A percentile compares a stretch with the other conserved stretches of the same genome.
These are phyloP conservation scores for Colletotrichum chlorophyti DNA, from an alignment of 2,329 filamentous ascomycete genomes.

Conservation along the genomic window DNA sequence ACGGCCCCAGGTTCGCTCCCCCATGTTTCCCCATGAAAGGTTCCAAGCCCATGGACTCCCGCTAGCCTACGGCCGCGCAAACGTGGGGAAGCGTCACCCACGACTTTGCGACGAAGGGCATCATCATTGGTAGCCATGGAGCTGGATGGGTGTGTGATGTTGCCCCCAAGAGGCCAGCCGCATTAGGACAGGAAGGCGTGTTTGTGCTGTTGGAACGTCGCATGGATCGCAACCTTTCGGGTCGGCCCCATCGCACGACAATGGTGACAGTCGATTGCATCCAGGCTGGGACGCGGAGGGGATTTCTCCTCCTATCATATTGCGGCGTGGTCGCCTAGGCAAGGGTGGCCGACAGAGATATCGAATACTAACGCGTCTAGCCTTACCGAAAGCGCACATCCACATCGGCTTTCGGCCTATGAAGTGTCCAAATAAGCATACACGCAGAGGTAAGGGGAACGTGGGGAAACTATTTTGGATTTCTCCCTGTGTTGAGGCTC, in stretches of 20 bases:
- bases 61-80: background rate
- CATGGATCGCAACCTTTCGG: background rate
- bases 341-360: too few species aligned
- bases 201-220: background rate
- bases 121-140: background rate
- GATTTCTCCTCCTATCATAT: background rate
- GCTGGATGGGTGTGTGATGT: background rate
- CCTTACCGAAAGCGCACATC: background rate
- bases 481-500: too few species aligned
- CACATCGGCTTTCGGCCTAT: background rate
- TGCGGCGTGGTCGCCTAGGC: background rate
- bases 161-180: background rate
- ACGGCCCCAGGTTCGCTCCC: background rate
- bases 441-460: background rate
- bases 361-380: background rate
- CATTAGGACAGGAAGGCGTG: background rate
- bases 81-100: background rate
- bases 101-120: background rate
- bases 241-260: background rate
- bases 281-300: background rate
- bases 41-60: too few species aligned
- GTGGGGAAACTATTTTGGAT: too few species aligned
- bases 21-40: background rate
- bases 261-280: background rate
- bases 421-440: background rate